These are phyloP conservation scores for Mucor lusitanicus DNA, from an alignment of 371 early-diverging fungal genomes.

Conservation along the genomic window DNA sequence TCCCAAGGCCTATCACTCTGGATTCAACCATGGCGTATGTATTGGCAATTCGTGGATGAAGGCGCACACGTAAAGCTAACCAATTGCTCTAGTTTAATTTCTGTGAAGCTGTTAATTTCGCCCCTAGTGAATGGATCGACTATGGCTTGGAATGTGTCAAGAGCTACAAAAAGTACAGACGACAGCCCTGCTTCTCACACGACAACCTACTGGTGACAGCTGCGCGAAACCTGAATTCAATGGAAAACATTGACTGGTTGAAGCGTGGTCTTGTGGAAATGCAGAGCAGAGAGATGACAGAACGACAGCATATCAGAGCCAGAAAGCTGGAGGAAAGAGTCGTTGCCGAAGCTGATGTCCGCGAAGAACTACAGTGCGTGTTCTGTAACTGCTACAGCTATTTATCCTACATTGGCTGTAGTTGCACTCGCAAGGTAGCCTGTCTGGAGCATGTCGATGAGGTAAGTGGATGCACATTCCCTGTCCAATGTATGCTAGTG, in stretches of 20 bases:
- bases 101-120: slow-evolving; percentile 97
- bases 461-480: slow-evolving; percentile 35
- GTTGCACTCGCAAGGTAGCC: slow-evolving; percentile 62
- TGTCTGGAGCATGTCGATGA: slow-evolving; percentile 66
- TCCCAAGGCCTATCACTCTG: slow-evolving; percentile 94
- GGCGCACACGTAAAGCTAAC: too few species aligned
- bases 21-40: slow-evolving; percentile 93
- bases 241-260: slow-evolving; percentile 55
- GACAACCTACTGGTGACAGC: slow-evolving; percentile 83
- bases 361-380: slow-evolving; percentile 68
- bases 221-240: slow-evolving; percentile 43
- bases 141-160: slow-evolving; percentile 79
- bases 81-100: slow-evolving; percentile 80
- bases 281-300: slow-evolving; percentile 57
- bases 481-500: too few species aligned
- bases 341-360: slow-evolving; percentile 29
- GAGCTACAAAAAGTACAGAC: slow-evolving; percentile 77
- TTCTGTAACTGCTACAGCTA: slow-evolving; percentile 76
- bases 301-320: slow-evolving; percentile 50
- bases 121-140: slow-evolving; percentile 88
- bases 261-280: slow-evolving; percentile 59
- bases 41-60: too few species aligned
- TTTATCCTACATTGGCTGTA: slow-evolving; percentile 67
- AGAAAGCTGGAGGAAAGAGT: slow-evolving; percentile 38
- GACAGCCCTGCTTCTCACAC: slow-evolving; percentile 92